Conservation (phyloP, 352 stramenopile species). For the Phytophthora capsici region DNA sequence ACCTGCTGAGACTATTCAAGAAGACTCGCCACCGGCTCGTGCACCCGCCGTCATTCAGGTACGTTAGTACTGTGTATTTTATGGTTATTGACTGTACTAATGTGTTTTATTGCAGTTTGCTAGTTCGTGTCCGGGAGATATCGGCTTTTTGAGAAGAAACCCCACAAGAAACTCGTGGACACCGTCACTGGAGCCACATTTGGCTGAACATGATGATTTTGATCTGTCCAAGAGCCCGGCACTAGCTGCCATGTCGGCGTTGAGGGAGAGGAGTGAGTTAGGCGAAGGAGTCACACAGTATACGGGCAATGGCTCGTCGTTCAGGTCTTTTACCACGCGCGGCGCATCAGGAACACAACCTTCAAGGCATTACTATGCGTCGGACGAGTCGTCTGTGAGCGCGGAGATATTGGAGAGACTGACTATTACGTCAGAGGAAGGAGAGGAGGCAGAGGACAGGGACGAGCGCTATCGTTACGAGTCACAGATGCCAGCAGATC, state of each 20-base stretch:
- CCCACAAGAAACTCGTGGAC: constrained; percentile 50
- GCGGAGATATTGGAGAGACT: constrained; percentile 45
- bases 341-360: constrained; percentile 21
- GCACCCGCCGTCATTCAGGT: constrained; percentile 61
- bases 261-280: constrained; percentile 44
- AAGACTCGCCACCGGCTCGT: constrained; percentile 33
- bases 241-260: constrained; percentile 67
- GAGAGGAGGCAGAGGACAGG: constrained; percentile 28
- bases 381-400: constrained; percentile 43
- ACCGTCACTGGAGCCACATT: constrained; percentile 31
- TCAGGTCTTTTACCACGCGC: constrained; percentile 32
- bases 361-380: constrained; percentile 38
- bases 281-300: constrained; percentile 22
- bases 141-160: constrained; percentile 60
- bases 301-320: constrained; percentile 25
- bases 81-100: constrained; percentile 12
- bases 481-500: constrained; percentile 22
- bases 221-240: constrained; percentile 76
- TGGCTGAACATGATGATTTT: constrained; percentile 56
- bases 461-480: constrained; percentile 39
- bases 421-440: constrained; percentile 42
- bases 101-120: constrained; percentile 49
- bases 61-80: not conserved
- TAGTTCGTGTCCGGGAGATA: constrained; percentile 71
- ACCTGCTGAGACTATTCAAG: constrained; percentile 34